Evolutionary conservation across 2,329 filamentous ascomycete genomes (phyloP).

Genomic region (Pestalotiopsis sp.): DNA sequence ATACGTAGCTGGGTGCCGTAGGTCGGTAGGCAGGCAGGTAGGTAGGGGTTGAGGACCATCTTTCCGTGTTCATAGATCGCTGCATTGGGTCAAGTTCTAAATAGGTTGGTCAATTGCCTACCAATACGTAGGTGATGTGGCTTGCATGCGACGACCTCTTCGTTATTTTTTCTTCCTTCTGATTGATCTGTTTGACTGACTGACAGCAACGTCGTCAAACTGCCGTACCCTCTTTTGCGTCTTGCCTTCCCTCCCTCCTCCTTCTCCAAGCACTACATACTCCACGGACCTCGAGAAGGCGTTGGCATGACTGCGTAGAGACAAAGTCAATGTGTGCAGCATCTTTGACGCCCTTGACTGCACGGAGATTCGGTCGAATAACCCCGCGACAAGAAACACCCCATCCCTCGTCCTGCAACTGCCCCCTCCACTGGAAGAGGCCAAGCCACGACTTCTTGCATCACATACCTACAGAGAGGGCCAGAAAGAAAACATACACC

Average conservation of each 20-base stretch:
- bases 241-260: neutral
- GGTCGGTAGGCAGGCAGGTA: neutral
- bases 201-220: neutral
- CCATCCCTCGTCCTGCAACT: neutral
- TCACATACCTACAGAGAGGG: neutral
- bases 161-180: neutral
- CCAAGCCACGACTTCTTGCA: neutral
- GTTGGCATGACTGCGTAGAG: neutral
- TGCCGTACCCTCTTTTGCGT: neutral
- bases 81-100: neutral
- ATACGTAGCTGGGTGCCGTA: neutral
- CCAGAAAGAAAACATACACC: neutral
- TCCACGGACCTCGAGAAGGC: neutral
- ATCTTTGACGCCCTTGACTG: neutral
- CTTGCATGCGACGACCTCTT: neutral
- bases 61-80: neutral
- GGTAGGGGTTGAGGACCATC: neutral
- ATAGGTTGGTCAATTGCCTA: neutral
- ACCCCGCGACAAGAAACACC: slow-evolving; percentile 1
- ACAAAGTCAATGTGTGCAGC: slow-evolving; percentile 3
- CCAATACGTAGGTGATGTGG: neutral
- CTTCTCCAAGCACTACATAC: neutral
- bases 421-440: neutral
- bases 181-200: neutral
- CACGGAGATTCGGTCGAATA: slow-evolving; percentile 3